Percentiles rank a stretch among this genome's conserved stretches.
Evolutionary conservation across 2,329 filamentous ascomycete species (phyloP).

Genomic region (Fonsecaea pugnacius): DNA sequence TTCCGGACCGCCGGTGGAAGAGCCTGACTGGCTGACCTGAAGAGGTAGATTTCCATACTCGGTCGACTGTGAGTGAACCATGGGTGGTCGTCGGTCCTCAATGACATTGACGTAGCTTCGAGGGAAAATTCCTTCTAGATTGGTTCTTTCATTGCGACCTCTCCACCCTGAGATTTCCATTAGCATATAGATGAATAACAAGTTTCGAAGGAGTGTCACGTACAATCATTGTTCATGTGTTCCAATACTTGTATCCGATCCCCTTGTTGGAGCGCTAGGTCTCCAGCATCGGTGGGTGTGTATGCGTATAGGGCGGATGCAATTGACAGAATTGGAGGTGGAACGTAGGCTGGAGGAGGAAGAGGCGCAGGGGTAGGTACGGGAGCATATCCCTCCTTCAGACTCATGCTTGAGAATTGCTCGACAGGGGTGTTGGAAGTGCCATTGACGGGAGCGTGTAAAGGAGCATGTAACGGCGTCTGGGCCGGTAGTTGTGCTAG

Average conservation of each 20-base stretch:
- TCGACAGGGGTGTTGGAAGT: conserved; percentile 45
- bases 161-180: conserved; percentile 64
- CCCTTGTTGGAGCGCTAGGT: conserved; percentile 78
- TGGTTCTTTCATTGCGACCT: conserved; percentile 81
- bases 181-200: conserved; percentile 31
- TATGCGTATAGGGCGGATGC: conserved; percentile 86
- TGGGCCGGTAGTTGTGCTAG: conserved; percentile 74
- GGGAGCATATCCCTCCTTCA: conserved; percentile 48
- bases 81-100: conserved; percentile 62
- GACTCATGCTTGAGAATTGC: conserved; percentile 49
- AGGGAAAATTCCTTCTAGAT: conserved; percentile 92
- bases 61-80: conserved; percentile 45
- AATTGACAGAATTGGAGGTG: conserved; percentile 65
- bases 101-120: conserved; percentile 78
- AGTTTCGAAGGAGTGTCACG: conserved; percentile 28
- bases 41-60: conserved; percentile 70
- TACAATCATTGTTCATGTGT: conserved; percentile 94
- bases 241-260: conserved; percentile 81
- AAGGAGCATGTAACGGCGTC: conserved; percentile 43
- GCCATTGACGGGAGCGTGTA: conserved; percentile 43
- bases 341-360: conserved; percentile 58
- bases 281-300: conserved; percentile 75
- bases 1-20: conserved; percentile 44
- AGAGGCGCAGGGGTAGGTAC: conserved; percentile 52
- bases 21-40: conserved; percentile 67